phyloP scores from a whole-genome alignment of 108 stramenopile species.

The Fistulifera pelliculosa region DNA sequence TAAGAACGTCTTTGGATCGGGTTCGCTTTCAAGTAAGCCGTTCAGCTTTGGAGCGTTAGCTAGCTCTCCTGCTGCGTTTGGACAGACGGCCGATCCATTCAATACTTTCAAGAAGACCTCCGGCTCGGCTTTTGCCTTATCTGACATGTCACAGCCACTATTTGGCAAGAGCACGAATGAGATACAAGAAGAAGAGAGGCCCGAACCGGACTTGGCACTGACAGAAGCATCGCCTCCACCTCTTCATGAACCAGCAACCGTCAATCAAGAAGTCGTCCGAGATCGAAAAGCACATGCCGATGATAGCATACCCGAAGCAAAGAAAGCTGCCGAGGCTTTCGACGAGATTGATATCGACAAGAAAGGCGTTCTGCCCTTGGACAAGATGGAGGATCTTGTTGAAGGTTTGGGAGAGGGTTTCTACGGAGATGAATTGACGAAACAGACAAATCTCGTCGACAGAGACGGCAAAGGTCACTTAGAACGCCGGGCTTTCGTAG shows the following conservation, averaged over 20 bases:
- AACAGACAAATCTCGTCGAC: constrained; percentile 52
- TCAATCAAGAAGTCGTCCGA: neutral
- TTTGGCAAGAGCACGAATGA: constrained; percentile 13
- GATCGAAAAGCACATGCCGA: no score
- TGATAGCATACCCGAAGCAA: neutral
- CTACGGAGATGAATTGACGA: constrained; percentile 70
- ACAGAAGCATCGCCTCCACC: neutral
- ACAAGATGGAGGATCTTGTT: constrained; percentile 45
- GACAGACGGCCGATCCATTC: constrained; percentile 2
- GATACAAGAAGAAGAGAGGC: neutral
- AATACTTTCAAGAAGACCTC: constrained; percentile 6
- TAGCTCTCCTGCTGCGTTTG: neutral
- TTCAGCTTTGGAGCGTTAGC: constrained; percentile 1
- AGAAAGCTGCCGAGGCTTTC: constrained; percentile 11
- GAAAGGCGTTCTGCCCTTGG: constrained; percentile 1
- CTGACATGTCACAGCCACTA: constrained; percentile 23
- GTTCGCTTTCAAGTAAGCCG: neutral
- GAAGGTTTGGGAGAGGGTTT: constrained; percentile 80
- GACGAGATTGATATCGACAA: constrained; percentile 9
- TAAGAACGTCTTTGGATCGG: constrained; percentile 13
- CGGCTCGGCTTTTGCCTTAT: neutral
- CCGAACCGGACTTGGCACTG: neutral
- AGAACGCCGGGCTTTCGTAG: constrained; percentile 36
- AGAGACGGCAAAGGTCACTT: constrained; percentile 38
- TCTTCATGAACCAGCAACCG: neutral